Conservation (phyloP, 345 rosid species). For the Ceriops zippeliana region DNA sequence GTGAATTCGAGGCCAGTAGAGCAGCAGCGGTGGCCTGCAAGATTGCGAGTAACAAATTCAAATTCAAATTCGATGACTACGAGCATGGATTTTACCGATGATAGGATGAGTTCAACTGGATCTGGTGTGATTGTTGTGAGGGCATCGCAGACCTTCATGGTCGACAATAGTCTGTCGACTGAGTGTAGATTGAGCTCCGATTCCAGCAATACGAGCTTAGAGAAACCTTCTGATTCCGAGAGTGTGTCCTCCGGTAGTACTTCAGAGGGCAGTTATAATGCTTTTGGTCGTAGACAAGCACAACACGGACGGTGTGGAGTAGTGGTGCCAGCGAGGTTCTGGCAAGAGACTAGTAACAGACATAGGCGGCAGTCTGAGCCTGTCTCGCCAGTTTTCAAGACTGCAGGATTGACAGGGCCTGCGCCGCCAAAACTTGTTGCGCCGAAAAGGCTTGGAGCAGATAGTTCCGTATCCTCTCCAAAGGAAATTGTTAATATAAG, state of each 20-base stretch:
- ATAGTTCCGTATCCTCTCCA: conserved; percentile 55
- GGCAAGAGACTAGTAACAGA: conserved; percentile 49
- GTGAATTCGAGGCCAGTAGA: conserved; percentile 61
- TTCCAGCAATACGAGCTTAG: conserved; percentile 37
- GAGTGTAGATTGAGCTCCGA: conserved; percentile 53
- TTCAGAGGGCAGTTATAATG: conserved; percentile 34
- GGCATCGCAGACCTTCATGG: conserved; percentile 52
- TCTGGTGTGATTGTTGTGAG: conserved; percentile 45
- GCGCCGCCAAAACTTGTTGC: conserved; percentile 34
- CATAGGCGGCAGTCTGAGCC: conserved; percentile 46
- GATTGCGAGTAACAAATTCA: conserved; percentile 44
- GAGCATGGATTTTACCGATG: conserved; percentile 60
- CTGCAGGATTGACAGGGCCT: conserved; percentile 32
- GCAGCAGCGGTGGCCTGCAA: conserved; percentile 74
- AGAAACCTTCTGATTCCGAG: conserved; percentile 65
- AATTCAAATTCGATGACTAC: conserved; percentile 49
- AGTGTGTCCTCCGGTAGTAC: conserved; percentile 80
- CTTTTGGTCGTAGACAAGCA: conserved; percentile 24
- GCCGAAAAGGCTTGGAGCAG: conserved; percentile 44
- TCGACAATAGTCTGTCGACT: conserved; percentile 47
- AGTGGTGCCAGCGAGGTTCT: conserved; percentile 48
- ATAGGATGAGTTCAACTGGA: conserved; percentile 45
- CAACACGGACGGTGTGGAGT: conserved; percentile 36
- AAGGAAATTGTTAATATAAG: conserved; percentile 45
- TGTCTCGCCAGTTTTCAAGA: conserved; percentile 37